phyloP scores from a whole-genome alignment of 257 asterid genomes.

The Salvia hispanica region DNA sequence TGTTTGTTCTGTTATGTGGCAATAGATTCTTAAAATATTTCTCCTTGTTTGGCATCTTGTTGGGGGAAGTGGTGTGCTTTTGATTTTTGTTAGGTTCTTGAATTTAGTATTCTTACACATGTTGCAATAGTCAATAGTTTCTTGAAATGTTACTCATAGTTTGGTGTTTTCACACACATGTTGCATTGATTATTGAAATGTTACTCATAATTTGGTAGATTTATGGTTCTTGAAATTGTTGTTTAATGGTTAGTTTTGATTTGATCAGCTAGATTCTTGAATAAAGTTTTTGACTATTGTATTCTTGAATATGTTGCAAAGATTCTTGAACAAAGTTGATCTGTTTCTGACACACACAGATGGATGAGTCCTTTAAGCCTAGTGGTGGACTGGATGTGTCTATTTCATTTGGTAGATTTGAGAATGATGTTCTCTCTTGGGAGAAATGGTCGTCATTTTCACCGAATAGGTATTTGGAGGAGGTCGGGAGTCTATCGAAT shows the following conservation, averaged over 20 bases:
- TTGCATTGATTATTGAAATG: conserved; percentile 10
- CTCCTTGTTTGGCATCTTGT: conserved; percentile 17
- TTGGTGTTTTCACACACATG: neutral
- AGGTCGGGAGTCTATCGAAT: conserved; percentile 75
- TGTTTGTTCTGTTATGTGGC: conserved; percentile 19
- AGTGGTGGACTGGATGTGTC: conserved; percentile 69
- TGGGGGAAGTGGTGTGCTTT: neutral
- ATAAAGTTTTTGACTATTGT: neutral
- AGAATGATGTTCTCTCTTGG: conserved; percentile 82
- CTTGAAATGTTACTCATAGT: neutral
- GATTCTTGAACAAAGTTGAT: conserved; percentile 24
- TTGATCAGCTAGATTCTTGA: conserved; percentile 14
- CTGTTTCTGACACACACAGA: conserved; percentile 48
- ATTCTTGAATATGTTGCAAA: neutral
- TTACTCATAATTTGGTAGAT: conserved; percentile 15
- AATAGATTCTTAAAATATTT: conserved; percentile 27
- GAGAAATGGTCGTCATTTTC: conserved; percentile 95
- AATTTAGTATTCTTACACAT: conserved; percentile 4
- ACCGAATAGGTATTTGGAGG: conserved; percentile 86
- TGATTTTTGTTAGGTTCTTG: neutral
- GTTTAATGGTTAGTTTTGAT: neutral
- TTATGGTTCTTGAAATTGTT: too few relatives aligned
- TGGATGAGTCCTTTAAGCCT: conserved; percentile 62
- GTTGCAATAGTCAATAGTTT: conserved; percentile 23
- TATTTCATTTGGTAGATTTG: conserved; percentile 90